These are phyloP conservation scores for Neurospora sublineolata DNA, from an alignment of 495 filamentous ascomycete genomes.

Conservation along the genomic window DNA sequence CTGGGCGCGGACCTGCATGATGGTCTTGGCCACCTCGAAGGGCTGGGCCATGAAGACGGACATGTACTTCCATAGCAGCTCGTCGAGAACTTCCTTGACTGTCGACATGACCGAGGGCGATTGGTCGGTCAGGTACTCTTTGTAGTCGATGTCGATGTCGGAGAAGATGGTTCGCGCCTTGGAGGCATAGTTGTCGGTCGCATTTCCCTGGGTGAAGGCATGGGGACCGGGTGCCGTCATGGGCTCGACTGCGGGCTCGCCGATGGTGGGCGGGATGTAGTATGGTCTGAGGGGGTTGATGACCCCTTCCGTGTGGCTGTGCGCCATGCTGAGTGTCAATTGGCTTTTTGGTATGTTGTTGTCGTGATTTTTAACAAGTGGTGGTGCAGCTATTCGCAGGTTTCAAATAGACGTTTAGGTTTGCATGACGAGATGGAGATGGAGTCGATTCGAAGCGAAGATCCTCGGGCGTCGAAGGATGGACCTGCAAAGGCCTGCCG, in stretches of 20 bases:
- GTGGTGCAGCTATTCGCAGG: not conserved
- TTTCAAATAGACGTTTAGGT: not conserved
- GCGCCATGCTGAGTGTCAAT: slow-evolving; percentile 29
- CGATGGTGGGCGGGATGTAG: slow-evolving; percentile 77
- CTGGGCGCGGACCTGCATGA: slow-evolving; percentile 65
- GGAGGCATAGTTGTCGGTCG: slow-evolving; percentile 48
- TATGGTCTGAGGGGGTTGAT: slow-evolving; percentile 84
- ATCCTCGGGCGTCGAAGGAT: not conserved
- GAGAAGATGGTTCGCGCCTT: slow-evolving; percentile 74
- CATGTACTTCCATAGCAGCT: slow-evolving; percentile 76
- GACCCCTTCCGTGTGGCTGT: slow-evolving; percentile 41
- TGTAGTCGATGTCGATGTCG: slow-evolving; percentile 82
- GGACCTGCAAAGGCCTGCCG: not conserved
- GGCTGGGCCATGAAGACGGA: slow-evolving; percentile 80
- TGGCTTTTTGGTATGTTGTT: not conserved
- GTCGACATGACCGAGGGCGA: slow-evolving; percentile 63
- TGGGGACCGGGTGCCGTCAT: slow-evolving; percentile 29
- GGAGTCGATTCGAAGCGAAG: not conserved
- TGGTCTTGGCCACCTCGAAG: slow-evolving; percentile 90
- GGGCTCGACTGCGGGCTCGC: slow-evolving; percentile 33
- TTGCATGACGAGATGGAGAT: slow-evolving; percentile 6
- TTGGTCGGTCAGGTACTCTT: slow-evolving; percentile 67
- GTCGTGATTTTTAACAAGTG: slow-evolving; percentile 3
- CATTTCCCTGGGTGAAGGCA: slow-evolving; percentile 35
- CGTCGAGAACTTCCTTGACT: slow-evolving; percentile 60